Evolutionary conservation across 495 filamentous ascomycete genomes (phyloP).

Genomic region (Aspergillus nidulans): DNA sequence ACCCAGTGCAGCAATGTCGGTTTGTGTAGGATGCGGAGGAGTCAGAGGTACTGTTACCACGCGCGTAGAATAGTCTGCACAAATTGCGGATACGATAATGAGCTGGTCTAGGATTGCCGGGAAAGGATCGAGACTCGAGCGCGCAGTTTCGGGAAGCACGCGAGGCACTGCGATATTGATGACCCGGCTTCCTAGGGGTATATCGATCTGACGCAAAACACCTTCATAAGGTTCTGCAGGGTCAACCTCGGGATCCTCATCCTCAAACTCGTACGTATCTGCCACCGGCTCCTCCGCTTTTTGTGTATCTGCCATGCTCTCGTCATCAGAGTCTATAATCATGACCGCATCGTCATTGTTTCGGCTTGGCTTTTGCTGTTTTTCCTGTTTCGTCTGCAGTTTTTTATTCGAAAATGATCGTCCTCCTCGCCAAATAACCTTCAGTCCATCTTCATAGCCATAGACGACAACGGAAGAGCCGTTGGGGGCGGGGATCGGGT

Average conservation of each 20-base stretch:
- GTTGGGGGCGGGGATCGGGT: conserved; percentile 74
- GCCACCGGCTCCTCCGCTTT: conserved; percentile 23
- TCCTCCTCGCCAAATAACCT: conserved; percentile 78
- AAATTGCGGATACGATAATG: conserved; percentile 68
- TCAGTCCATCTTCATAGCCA: conserved; percentile 73
- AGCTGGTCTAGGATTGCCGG: conserved; percentile 57
- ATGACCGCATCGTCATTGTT: conserved; percentile 59
- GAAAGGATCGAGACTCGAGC: conserved; percentile 50
- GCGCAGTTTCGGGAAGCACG: conserved; percentile 42
- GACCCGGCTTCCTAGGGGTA: conserved; percentile 60
- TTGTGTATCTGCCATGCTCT: conserved; percentile 43
- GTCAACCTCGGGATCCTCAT: conserved; percentile 57
- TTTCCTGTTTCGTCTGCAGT: conserved; percentile 21
- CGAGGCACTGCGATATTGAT: conserved; percentile 57
- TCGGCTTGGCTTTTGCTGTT: conserved; percentile 29
- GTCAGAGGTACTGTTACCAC: conserved; percentile 68
- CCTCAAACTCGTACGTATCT: conserved; percentile 49
- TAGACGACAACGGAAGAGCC: conserved; percentile 81
- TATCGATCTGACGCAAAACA: conserved; percentile 63
- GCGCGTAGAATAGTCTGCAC: conserved; percentile 62
- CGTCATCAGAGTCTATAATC: conserved; percentile 78
- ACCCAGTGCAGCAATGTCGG: conserved; percentile 45
- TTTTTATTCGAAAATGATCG: conserved; percentile 51
- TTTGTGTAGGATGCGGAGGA: conserved; percentile 59
- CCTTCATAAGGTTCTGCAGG: conserved; percentile 47